A percentile compares a stretch with the other conserved stretches of the same genome.
Evolutionary conservation across 495 filamentous ascomycete species (phyloP).

Genomic region (Filosporella fistucella): DNA sequence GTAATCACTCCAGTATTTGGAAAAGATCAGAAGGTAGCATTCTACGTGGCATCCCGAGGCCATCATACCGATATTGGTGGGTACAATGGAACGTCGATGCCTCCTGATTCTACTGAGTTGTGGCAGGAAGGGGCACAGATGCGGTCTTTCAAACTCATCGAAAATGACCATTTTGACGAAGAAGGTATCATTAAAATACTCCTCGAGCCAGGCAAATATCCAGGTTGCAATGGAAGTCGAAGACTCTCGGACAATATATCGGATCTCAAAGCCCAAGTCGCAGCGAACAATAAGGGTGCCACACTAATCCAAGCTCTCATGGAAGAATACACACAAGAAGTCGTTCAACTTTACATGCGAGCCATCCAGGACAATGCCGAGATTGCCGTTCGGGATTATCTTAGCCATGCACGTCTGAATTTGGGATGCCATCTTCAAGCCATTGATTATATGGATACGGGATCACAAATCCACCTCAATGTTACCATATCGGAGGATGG

Average conservation of each 20-base stretch:
- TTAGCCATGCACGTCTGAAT: constrained; percentile 16
- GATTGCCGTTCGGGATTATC: constrained; percentile 24
- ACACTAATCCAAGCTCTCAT: constrained; percentile 25
- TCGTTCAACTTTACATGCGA: constrained; percentile 61
- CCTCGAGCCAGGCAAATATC: constrained; percentile 29
- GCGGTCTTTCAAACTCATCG: constrained; percentile 25
- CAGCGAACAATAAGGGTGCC: constrained; percentile 29
- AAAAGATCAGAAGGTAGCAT: constrained; percentile 32
- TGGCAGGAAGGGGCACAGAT: constrained; percentile 32
- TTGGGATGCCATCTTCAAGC: no score
- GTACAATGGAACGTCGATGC: constrained; percentile 24
- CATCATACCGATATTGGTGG: constrained; percentile 54
- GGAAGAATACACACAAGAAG: constrained; percentile 19
- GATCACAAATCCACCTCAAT: constrained; percentile 26
- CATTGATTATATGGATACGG: constrained; percentile 28
- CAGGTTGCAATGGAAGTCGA: constrained; percentile 26
- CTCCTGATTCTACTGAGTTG: constrained; percentile 25
- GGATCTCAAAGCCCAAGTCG: constrained; percentile 30
- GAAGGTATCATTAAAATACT: constrained; percentile 32
- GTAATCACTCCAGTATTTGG: constrained; percentile 26
- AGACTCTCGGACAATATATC: constrained; percentile 28
- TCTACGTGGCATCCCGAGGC: constrained; percentile 32
- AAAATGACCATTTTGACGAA: constrained; percentile 27
- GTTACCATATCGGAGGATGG: constrained; percentile 35
- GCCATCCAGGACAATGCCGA: constrained; percentile 29